Evolutionary conservation across 73 alveolate genomes (phyloP), one percentile per base, ranked within the genome.

Genomic region (Paramecium sexaurelia): DNA sequence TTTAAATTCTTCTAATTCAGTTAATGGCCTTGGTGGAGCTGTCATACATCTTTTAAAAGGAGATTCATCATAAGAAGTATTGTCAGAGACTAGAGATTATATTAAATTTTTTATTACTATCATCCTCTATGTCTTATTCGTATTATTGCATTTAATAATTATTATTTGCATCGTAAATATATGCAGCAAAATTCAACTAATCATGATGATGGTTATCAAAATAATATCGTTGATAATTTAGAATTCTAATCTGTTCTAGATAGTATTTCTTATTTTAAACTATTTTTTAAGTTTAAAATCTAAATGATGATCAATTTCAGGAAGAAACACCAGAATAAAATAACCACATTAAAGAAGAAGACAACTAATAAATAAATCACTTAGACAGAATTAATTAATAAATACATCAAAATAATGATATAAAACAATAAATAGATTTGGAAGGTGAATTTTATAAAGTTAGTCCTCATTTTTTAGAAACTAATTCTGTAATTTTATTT

Each of bases 21-120:
- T 96, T 41, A 96, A 84, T 8, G 99, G 98, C 22, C 99, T 89
- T 13, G 99, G 97, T 40, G 99, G 99, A 47, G 99, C 99, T 20
- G 98, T 95, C 20, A 97, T 93, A 7, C 96, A 97, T 51, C 67
- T 19, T 29, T 98, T 57, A 13, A 86, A 51, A 57, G 71, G 39
- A 39, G 35, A 35, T n/a, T 85, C 85, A 24, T 86, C 93, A 7
- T 39, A 84, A 24, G 87, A 73, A 73, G 87, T 73, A 35, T 24
- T 35, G 15, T 73, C 87, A 32, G 87, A 73, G 57, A 73, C 87
- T 73, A n/a, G 6, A 73, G 24, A 22, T 26, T 29, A 32, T 66
- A 32, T 33, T 73, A 13, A 73, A 20, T 29, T 20, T 11, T n/a
- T 35, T 35, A 73, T 20, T 73, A 73, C 87, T 27, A 32, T 73